A percentile compares a stretch with the other conserved stretches of the same genome.
phyloP scores from a whole-genome alignment of 1,284 basidiomycete species.

The Neolentinus lepideus region DNA sequence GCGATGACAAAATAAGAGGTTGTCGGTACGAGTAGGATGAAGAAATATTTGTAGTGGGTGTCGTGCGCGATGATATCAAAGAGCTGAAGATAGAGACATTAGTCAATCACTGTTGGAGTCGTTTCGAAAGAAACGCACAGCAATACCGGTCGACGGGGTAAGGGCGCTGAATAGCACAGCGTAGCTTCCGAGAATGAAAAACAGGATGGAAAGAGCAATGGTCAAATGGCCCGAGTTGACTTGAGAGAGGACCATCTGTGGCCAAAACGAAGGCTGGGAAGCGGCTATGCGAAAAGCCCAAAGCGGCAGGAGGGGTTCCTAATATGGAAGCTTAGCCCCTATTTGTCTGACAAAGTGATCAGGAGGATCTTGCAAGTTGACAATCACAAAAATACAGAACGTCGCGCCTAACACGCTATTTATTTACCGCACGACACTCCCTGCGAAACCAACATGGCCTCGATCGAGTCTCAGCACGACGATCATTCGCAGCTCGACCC shows the following conservation, averaged over 20 bases:
- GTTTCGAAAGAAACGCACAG: slow-evolving; percentile 30
- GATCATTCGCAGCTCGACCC: background rate
- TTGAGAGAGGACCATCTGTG: background rate
- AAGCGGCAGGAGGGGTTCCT: background rate
- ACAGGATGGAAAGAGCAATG: slow-evolving; percentile 36
- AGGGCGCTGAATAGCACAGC: slow-evolving; percentile 61
- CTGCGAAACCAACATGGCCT: background rate
- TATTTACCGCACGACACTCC: background rate
- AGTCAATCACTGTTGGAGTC: background rate
- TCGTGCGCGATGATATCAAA: slow-evolving; percentile 61
- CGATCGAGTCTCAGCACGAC: background rate
- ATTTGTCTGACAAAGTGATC: background rate
- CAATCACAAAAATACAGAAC: background rate
- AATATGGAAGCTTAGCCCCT: background rate
- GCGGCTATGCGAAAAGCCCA: background rate
- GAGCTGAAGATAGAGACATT: slow-evolving; percentile 31
- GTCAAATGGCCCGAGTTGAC: slow-evolving; percentile 36
- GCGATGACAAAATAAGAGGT: slow-evolving; percentile 86
- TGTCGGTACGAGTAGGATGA: slow-evolving; percentile 73
- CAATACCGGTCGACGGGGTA: slow-evolving; percentile 41
- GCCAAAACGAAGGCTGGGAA: background rate
- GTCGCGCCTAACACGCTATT: background rate
- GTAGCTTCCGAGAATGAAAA: slow-evolving; percentile 55
- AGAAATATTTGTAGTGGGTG: slow-evolving; percentile 86
- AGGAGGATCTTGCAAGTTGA: background rate